Conservation (phyloP, 306 rosid species). For the Rosa multiflora region DNA sequence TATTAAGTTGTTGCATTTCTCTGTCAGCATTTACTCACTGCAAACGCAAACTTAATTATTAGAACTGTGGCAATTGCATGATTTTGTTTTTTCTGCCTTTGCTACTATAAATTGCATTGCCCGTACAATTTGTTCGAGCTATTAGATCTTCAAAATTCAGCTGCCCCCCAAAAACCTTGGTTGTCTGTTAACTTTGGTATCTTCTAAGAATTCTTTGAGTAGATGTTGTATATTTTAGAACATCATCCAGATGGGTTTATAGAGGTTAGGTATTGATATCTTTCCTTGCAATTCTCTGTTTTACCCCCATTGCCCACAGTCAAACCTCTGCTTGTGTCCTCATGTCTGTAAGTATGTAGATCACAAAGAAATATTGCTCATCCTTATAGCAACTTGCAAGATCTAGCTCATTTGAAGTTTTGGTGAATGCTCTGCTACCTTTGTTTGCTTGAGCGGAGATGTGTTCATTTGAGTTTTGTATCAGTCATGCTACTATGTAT, state of each 20-base stretch:
- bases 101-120: neutral
- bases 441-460: neutral
- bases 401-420: neutral
- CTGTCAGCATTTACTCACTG: constrained; percentile 15
- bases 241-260: neutral
- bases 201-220: neutral
- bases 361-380: neutral
- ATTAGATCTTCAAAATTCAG: constrained; percentile 15
- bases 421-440: neutral
- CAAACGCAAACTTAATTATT: neutral
- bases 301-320: neutral
- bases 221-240: neutral
- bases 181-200: neutral
- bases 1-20: constrained; percentile 14
- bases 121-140: neutral
- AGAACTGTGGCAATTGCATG: neutral
- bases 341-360: neutral
- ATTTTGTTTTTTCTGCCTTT: neutral
- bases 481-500: neutral
- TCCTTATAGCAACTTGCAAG: neutral
- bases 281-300: neutral
- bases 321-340: neutral
- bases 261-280: neutral
- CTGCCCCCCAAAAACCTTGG: neutral
- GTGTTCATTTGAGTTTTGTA: neutral